A percentile compares a stretch with the other conserved stretches of the same genome.
These are phyloP conservation scores for Neltuma alba DNA, from an alignment of 306 rosid species.

Conservation along the genomic window DNA sequence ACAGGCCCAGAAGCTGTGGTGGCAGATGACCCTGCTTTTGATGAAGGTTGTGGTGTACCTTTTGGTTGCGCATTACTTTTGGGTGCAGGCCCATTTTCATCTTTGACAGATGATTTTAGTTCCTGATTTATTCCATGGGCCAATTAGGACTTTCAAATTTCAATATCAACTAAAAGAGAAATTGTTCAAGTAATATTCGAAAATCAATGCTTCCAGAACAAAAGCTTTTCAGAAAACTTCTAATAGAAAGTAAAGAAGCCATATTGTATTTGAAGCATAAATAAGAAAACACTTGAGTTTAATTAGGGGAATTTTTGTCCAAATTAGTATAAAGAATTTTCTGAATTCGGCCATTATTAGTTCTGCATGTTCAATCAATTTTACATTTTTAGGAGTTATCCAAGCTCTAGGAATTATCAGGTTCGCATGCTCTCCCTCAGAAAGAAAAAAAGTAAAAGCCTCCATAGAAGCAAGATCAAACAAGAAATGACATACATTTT, in stretches of 20 bases:
- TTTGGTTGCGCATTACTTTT: constrained; percentile 59
- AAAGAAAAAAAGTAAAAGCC: background rate
- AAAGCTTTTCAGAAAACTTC: background rate
- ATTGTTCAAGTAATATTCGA: background rate
- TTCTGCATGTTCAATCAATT: background rate
- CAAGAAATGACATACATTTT: constrained; percentile 62
- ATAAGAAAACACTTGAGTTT: constrained; percentile 14
- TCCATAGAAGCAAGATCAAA: constrained; percentile 7
- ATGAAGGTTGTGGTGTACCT: constrained; percentile 53
- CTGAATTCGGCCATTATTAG: background rate
- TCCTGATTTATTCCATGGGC: constrained; percentile 59
- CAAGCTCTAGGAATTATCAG: background rate
- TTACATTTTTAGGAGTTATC: background rate
- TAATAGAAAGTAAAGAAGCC: constrained; percentile 15
- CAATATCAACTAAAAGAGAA: constrained; percentile 23
- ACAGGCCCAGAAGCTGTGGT: constrained; percentile 74
- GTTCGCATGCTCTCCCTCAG: background rate
- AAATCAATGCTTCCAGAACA: constrained; percentile 11
- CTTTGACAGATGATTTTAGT: constrained; percentile 57
- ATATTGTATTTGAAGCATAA: constrained; percentile 8
- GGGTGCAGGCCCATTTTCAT: constrained; percentile 52
- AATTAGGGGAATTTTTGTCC: constrained; percentile 15
- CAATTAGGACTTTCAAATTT: constrained; percentile 28
- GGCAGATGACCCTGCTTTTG: constrained; percentile 50
- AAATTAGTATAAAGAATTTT: background rate